A percentile compares a stretch with the other conserved stretches of the same genome.
phyloP scores from a whole-genome alignment of 2,329 filamentous ascomycete species.

The Akanthomyces uredinophilus region DNA sequence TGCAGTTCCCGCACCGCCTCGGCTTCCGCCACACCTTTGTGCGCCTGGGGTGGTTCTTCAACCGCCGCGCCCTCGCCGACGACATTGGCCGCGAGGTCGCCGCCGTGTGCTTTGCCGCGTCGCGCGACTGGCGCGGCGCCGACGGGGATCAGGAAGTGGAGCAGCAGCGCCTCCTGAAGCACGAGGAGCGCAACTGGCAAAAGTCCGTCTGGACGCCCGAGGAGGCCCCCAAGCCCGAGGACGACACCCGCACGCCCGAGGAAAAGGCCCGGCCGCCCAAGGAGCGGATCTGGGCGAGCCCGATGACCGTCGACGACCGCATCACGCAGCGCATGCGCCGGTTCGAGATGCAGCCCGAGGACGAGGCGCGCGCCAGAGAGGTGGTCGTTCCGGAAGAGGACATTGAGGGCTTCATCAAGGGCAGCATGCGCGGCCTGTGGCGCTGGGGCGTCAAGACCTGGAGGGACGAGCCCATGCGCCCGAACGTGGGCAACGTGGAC shows the following conservation, averaged over 20 bases:
- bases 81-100: constrained; percentile 83
- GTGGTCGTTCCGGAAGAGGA: constrained; percentile 63
- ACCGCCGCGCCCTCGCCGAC: constrained; percentile 78
- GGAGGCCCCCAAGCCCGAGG: constrained; percentile 27
- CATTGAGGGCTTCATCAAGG: constrained; percentile 64
- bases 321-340: constrained; percentile 75
- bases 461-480: constrained; percentile 34
- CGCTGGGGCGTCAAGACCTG: constrained; percentile 44
- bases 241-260: constrained; percentile 29
- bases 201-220: constrained; percentile 65
- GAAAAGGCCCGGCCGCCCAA: constrained; percentile 43
- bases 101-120: constrained; percentile 66
- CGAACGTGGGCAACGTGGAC: constrained; percentile 37
- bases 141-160: constrained; percentile 29
- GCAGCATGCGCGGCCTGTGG: constrained; percentile 48
- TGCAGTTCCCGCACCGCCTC: constrained; percentile 83
- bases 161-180: constrained; percentile 52
- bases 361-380: constrained; percentile 60
- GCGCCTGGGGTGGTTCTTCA: constrained; percentile 83
- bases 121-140: constrained; percentile 41
- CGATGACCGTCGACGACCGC: constrained; percentile 69
- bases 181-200: constrained; percentile 78
- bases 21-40: constrained; percentile 88
- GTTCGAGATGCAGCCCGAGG: constrained; percentile 64
- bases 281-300: constrained; percentile 71